A percentile compares a stretch with the other conserved stretches of the same genome.
phyloP scores from a whole-genome alignment of 176 grass and related monocot species.

The Avena insularis region DNA sequence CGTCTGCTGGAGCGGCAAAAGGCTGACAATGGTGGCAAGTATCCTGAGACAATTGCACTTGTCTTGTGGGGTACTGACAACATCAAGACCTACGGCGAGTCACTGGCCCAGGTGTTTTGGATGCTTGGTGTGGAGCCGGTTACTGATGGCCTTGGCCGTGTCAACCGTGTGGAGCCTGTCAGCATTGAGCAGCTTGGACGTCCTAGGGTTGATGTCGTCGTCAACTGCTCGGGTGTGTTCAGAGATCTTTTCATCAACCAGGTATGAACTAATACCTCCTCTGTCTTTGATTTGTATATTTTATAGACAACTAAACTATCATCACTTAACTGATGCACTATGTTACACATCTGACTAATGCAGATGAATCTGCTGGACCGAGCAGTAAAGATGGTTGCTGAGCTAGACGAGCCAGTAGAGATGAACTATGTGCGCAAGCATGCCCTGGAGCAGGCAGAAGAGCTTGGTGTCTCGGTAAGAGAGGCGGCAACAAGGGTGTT shows the following conservation, averaged over 20 bases:
- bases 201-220: conserved; percentile 90
- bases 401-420: conserved; percentile 91
- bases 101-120: conserved; percentile 92
- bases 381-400: conserved; percentile 95
- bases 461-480: conserved; percentile 75
- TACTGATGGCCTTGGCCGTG: conserved; percentile 85
- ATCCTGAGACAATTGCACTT: conserved; percentile 94
- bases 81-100: conserved; percentile 99
- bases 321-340: conserved; percentile 33
- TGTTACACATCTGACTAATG: conserved; percentile 33
- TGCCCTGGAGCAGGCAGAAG: conserved; percentile 81
- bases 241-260: conserved; percentile 99
- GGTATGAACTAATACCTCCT: conserved; percentile 46
- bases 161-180: conserved; percentile 89
- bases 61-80: conserved; percentile 99
- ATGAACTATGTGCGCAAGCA: conserved; percentile 98
- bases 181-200: conserved; percentile 97
- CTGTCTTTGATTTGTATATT: conserved; percentile 31
- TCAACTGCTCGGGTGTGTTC: conserved; percentile 98
- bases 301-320: background rate
- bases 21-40: conserved; percentile 84
- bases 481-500: conserved; percentile 96
- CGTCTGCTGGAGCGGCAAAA: conserved; percentile 93
- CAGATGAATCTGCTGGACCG: conserved; percentile 98
- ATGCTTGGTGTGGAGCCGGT: conserved; percentile 90